A percentile compares a stretch with the other conserved stretches of the same genome.
These are phyloP conservation scores for Chaetomium globosum DNA, from an alignment of 2,329 filamentous ascomycete genomes.

Conservation along the genomic window DNA sequence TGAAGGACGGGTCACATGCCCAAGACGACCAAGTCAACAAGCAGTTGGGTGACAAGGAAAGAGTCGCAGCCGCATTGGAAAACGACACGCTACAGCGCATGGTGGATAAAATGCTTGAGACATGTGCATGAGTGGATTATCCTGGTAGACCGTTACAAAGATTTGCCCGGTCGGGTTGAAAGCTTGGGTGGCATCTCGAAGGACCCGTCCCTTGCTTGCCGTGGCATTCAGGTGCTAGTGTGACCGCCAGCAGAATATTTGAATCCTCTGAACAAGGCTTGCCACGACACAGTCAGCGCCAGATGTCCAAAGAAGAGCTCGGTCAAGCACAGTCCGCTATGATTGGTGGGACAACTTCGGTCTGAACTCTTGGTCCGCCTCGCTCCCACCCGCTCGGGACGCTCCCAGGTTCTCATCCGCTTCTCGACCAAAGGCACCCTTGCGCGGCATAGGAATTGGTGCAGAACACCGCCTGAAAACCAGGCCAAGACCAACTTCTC, in stretches of 20 bases:
- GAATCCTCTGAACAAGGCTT: not conserved
- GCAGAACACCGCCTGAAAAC: not conserved
- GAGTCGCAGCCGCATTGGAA: slow-evolving; percentile 90
- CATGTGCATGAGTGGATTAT: slow-evolving; percentile 60
- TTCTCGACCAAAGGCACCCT: slow-evolving; percentile 12
- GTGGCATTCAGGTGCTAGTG: not conserved
- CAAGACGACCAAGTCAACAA: slow-evolving; percentile 97
- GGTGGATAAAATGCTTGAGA: slow-evolving; percentile 90
- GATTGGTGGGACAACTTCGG: slow-evolving; percentile 32
- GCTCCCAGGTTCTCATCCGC: slow-evolving; percentile 12
- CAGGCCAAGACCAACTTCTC: not conserved
- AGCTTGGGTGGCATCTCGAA: not conserved
- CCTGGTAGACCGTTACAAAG: not conserved
- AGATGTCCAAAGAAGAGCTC: not conserved
- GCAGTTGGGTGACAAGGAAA: slow-evolving; percentile 93
- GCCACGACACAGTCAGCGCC: slow-evolving; percentile 5
- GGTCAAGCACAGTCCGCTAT: slow-evolving; percentile 5
- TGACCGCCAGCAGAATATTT: not conserved
- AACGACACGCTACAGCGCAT: slow-evolving; percentile 89
- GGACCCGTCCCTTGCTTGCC: not conserved
- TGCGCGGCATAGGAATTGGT: not conserved
- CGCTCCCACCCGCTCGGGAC: slow-evolving; percentile 26
- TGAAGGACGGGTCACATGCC: slow-evolving; percentile 94
- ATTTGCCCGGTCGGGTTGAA: not conserved
- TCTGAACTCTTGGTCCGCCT: slow-evolving; percentile 9